A percentile compares a stretch with the other conserved stretches of the same genome.
Evolutionary conservation across 352 stramenopile genomes (phyloP).

Genomic region (Phytophthora constricta): DNA sequence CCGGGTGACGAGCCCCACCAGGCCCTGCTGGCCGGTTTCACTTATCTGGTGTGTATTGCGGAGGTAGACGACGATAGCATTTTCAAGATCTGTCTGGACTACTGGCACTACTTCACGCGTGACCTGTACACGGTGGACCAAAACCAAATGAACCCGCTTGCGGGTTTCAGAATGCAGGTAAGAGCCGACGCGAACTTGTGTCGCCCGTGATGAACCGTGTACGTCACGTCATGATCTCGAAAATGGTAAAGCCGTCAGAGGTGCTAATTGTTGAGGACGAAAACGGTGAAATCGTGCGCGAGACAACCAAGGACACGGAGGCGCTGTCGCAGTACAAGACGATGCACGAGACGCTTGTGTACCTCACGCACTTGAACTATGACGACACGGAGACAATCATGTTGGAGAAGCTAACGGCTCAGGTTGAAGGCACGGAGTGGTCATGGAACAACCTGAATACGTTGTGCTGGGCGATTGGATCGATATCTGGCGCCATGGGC

Average conservation of each 20-base stretch:
- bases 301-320: conserved; percentile 99
- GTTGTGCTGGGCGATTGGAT: conserved; percentile 99
- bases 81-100: conserved; percentile 99
- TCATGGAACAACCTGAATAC: conserved; percentile 99
- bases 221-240: conserved; percentile 98
- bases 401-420: conserved; percentile 96
- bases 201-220: conserved; percentile 94
- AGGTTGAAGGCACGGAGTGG: conserved; percentile 90
- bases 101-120: conserved; percentile 97
- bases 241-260: conserved; percentile 99
- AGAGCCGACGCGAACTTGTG: conserved; percentile 73
- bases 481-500: conserved; percentile 98
- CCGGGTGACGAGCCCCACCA: conserved; percentile 89
- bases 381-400: conserved; percentile 99
- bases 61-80: conserved; percentile 95
- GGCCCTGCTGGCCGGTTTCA: conserved; percentile 92
- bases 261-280: conserved; percentile 99
- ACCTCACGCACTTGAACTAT: conserved; percentile 99
- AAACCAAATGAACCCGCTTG: conserved; percentile 71
- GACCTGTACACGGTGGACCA: conserved; percentile 96
- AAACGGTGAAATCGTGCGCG: conserved; percentile 96
- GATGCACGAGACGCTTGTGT: conserved; percentile 99
- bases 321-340: conserved; percentile 99
- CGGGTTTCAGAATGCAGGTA: conserved; percentile 59
- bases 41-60: conserved; percentile 92